phyloP scores from a whole-genome alignment of 2,329 filamentous ascomycete genomes.

The Colletotrichum orbiculare region DNA sequence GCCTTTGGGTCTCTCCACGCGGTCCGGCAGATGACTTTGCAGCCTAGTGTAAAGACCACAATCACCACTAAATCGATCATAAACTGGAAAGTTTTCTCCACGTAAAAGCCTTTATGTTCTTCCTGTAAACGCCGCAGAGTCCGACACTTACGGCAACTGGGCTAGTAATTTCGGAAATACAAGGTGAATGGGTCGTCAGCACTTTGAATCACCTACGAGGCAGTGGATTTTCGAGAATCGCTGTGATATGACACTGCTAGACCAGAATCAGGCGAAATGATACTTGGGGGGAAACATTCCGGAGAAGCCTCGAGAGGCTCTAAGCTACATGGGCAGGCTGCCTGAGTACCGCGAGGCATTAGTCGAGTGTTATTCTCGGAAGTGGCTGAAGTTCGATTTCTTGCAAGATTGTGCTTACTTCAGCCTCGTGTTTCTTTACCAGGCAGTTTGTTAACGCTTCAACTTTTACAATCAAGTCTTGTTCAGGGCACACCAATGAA shows the following conservation, averaged over 20 bases:
- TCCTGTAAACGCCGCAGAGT: conserved; percentile 53
- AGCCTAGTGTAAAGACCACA: background rate
- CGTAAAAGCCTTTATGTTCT: conserved; percentile 57
- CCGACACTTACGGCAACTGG: conserved; percentile 53
- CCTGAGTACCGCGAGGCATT: conserved; percentile 23
- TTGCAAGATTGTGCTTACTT: too few relatives aligned
- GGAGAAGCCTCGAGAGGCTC: conserved; percentile 49
- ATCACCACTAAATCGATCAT: conserved; percentile 1
- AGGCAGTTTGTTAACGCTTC: too few relatives aligned
- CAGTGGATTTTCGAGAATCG: conserved; percentile 45
- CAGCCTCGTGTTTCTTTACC: too few relatives aligned
- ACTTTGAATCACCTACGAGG: conserved; percentile 45
- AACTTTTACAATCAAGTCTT: too few relatives aligned
- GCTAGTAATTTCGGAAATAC: conserved; percentile 52
- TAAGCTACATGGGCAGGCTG: conserved; percentile 47
- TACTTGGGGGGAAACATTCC: conserved; percentile 55
- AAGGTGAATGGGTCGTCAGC: conserved; percentile 52
- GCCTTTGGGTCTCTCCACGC: too few relatives aligned
- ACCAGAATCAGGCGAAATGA: conserved; percentile 40
- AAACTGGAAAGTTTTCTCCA: conserved; percentile 50
- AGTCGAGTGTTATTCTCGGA: background rate
- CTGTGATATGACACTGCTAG: conserved; percentile 30
- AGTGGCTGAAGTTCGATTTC: too few relatives aligned
- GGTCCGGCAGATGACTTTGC: too few relatives aligned
- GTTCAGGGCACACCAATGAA: too few relatives aligned